Conservation (phyloP, 2,329 filamentous ascomycete species). For the Penicillium paneum region DNA sequence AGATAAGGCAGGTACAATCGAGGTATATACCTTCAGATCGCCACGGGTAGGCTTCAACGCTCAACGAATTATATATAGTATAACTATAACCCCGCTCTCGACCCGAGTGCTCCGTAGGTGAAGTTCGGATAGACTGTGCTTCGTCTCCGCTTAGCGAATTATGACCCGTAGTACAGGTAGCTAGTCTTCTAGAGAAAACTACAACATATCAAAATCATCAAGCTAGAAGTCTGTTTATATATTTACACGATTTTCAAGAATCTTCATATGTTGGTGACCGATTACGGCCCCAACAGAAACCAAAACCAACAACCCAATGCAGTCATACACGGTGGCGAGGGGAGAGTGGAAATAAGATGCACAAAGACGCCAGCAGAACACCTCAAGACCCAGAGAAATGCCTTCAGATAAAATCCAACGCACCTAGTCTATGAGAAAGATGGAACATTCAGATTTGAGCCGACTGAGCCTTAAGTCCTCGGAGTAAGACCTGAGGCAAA, state of each 20-base stretch:
- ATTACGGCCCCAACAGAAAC: conserved; percentile 3
- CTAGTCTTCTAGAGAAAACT: not conserved
- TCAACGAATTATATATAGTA: too few species aligned
- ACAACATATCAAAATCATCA: not conserved
- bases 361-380: conserved; percentile 24
- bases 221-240: not conserved
- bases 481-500: not conserved
- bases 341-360: conserved; percentile 31
- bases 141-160: too few species aligned
- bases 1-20: too few species aligned
- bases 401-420: conserved; percentile 22
- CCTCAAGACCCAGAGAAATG: conserved; percentile 21
- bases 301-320: conserved; percentile 15
- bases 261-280: not conserved
- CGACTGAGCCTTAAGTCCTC: not conserved
- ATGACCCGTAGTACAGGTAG: too few species aligned
- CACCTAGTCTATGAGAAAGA: conserved; percentile 20
- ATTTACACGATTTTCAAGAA: conserved; percentile 8
- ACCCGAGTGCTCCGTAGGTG: too few species aligned
- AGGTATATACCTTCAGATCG: too few species aligned
- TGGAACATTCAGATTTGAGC: not conserved
- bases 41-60: too few species aligned
- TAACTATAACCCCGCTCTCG: too few species aligned
- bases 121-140: too few species aligned
- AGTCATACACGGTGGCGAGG: conserved; percentile 24